These are phyloP conservation scores for Coemansia sp. DNA, from an alignment of 192 early-diverging fungal genomes.

Conservation along the genomic window DNA sequence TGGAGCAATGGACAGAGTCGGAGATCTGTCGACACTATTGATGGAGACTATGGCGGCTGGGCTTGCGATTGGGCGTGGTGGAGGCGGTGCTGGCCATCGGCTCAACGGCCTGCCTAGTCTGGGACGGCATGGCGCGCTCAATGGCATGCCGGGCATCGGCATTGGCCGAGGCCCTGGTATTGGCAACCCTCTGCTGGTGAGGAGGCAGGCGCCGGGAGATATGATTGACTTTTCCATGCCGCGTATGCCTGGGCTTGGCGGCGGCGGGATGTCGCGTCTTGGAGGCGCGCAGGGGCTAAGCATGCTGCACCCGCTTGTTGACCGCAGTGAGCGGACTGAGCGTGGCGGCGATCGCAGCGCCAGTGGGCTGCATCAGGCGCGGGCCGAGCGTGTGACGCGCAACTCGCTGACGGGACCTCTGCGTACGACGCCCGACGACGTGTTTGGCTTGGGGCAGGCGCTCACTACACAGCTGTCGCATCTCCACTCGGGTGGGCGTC, in stretches of 20 bases:
- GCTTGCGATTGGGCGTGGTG: slow-evolving; percentile 15
- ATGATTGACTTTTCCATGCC: slow-evolving; percentile 27
- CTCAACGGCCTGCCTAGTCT: slow-evolving; percentile 5
- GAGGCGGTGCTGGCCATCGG: slow-evolving; percentile 10
- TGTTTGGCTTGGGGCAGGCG: slow-evolving; percentile 40
- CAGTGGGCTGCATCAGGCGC: slow-evolving; percentile 33
- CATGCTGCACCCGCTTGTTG: slow-evolving; percentile 48
- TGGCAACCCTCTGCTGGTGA: slow-evolving; percentile 3
- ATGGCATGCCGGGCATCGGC: slow-evolving; percentile 20
- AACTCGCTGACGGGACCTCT: slow-evolving; percentile 28
- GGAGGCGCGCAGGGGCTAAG: slow-evolving; percentile 19
- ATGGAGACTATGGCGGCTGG: slow-evolving; percentile 28
- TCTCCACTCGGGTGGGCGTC: slow-evolving; percentile 37
- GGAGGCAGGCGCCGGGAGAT: slow-evolving; percentile 20
- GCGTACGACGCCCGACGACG: slow-evolving; percentile 37
- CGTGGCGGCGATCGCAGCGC: slow-evolving; percentile 24
- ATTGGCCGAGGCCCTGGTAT: slow-evolving; percentile 4
- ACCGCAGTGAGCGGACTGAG: slow-evolving; percentile 14
- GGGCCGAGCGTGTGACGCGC: slow-evolving; percentile 47
- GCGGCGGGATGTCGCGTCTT: slow-evolving; percentile 8
- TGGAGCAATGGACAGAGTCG: neutral
- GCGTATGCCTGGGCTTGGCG: slow-evolving; percentile 29
- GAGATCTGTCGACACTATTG: slow-evolving; percentile 26
- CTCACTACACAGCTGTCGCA: slow-evolving; percentile 41
- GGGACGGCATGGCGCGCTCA: slow-evolving; percentile 22